These are phyloP conservation scores for Halophytophthora batemanensis DNA, from an alignment of 352 stramenopile species.

Conservation along the genomic window DNA sequence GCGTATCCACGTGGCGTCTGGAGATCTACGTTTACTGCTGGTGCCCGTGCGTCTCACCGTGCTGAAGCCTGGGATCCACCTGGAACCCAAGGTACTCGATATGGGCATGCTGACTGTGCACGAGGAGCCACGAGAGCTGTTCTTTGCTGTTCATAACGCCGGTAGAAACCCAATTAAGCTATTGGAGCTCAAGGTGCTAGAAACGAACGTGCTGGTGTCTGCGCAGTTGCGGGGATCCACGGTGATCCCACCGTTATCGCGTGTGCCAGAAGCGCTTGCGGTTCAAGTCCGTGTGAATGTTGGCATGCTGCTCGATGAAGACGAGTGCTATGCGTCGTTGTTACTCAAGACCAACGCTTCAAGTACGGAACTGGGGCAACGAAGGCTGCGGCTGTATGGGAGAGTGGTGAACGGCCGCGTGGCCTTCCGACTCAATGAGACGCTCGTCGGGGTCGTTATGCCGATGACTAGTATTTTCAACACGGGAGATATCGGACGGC, in stretches of 20 bases:
- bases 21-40: constrained; percentile 14
- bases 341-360: constrained; percentile 41
- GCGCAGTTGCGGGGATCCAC: constrained; percentile 25
- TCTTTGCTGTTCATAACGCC: constrained; percentile 43
- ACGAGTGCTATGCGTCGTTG: constrained; percentile 25
- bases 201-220: constrained; percentile 28
- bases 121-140: constrained; percentile 22
- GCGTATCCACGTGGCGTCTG: constrained; percentile 32
- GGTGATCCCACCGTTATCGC: constrained; percentile 33
- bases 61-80: constrained; percentile 33
- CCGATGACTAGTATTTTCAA: constrained; percentile 23
- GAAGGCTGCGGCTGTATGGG: constrained; percentile 26
- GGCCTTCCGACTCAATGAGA: constrained; percentile 30
- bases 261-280: constrained; percentile 29
- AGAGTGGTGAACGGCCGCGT: constrained; percentile 25
- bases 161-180: constrained; percentile 33
- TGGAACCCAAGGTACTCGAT: constrained; percentile 32
- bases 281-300: constrained; percentile 26
- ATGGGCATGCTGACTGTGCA: constrained; percentile 31
- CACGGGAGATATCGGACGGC: neutral
- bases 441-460: constrained; percentile 23
- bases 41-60: constrained; percentile 38
- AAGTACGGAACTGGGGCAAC: constrained; percentile 15
- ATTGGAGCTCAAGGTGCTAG: constrained; percentile 28
- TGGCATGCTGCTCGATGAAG: neutral